Evolutionary conservation across 1,139 yeast genomes (phyloP).

Genomic region (Blastobotrys arbuscula): DNA sequence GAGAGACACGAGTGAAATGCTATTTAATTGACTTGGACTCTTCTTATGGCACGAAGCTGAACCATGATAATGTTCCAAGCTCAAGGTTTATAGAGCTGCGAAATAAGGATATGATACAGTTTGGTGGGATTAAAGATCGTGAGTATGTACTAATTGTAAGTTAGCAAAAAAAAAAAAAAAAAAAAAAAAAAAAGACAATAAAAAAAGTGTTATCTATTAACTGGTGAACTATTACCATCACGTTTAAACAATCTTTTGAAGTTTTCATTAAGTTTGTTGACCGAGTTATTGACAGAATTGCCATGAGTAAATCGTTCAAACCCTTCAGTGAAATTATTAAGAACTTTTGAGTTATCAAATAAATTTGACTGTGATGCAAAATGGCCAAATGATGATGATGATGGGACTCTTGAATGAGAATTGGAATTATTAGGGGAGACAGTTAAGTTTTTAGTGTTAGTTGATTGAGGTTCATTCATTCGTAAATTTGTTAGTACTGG

Average conservation of each 20-base stretch:
- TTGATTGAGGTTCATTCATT: conserved; percentile 9
- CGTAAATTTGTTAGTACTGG: conserved; percentile 37
- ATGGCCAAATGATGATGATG: neutral
- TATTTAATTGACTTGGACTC: conserved; percentile 51
- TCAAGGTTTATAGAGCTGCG: conserved; percentile 45
- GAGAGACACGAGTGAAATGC: conserved; percentile 29
- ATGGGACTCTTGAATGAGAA: neutral
- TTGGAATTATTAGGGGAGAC: neutral
- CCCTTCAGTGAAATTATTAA: conserved; percentile 39
- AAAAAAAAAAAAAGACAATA: neutral
- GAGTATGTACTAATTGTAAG: conserved; percentile 14
- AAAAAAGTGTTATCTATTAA: neutral
- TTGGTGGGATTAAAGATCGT: conserved; percentile 32
- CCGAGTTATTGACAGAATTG: conserved; percentile 40
- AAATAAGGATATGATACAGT: conserved; percentile 43
- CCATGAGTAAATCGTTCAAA: conserved; percentile 49
- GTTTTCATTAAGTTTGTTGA: conserved; percentile 54
- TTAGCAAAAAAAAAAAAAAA: neutral
- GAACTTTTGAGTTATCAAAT: conserved; percentile 15
- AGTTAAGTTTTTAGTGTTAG: neutral
- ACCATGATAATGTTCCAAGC: conserved; percentile 42
- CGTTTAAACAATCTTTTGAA: conserved; percentile 48
- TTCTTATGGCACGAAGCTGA: conserved; percentile 49
- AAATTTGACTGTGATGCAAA: conserved; percentile 1
- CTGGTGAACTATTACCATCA: conserved; percentile 32